Base-by-base conservation (phyloP, 176 grass and related monocot species). In the Elaeis guineensis region DNA sequence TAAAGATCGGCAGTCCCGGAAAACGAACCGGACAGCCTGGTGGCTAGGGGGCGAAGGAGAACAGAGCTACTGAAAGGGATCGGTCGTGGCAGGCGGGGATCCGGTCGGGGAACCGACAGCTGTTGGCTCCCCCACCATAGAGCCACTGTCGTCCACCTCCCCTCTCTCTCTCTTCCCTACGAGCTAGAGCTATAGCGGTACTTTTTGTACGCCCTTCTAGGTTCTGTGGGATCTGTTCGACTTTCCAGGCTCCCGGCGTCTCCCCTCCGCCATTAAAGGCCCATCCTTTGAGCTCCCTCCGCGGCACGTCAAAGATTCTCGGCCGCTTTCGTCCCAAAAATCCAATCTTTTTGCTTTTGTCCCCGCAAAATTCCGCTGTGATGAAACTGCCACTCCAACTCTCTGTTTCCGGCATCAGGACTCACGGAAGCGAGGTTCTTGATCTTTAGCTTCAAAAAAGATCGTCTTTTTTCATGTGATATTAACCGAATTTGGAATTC, bases 21-120 rank as follows among this genome's bases (percentile, higher is more conserved):
- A 67, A 67, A 55, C 50, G 65, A 30, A 67, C n/a, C 65, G 65
- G 50, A 32, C 65, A 55, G 51, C 9, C 63, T 53, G 35, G 35
- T 44, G 35, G 35, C 35, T 44, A 44, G 35, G 35, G 35, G 35
- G 35, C 2, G 35, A 44, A 44, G 35, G 35, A 44, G 35, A 44
- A 11, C 35, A 44, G 35, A 44, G 35, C 35, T 44, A 44, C 35
- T 44, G 35, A 44, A 44, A 44, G 11, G 9, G 35, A 44, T 44
- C 35, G 35, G 35, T 44, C 35, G 35, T 12, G 35, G 11, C 35
- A 44, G 35, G 35, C 16, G 65, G 51, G 18, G 51, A 25, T 55
- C 19, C 51, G 35, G 35, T 44, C 35, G 35, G 35, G 11, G 4
- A 67, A 50, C 51, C 25, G 49, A 67, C 65, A 67, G 29, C 62